Base-by-base conservation (phyloP, 1,284 basidiomycete genomes). In the Mycena sp. region DNA sequence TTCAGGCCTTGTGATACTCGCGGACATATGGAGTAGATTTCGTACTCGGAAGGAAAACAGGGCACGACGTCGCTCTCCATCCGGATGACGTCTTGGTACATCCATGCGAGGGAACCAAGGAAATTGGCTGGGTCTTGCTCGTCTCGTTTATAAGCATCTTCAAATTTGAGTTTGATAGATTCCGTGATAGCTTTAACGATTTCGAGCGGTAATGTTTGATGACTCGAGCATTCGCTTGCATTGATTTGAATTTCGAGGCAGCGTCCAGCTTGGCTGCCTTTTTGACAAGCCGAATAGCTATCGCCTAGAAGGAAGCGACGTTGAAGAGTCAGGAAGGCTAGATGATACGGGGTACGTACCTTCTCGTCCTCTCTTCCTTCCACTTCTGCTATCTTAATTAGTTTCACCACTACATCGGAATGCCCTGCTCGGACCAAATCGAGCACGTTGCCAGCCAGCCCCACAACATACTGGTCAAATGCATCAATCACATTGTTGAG, bases 321-420 rank as follows among this genome's bases (percentile, higher is more conserved):
- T 49, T 23, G 45, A 35, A 11, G 14, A 29, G 50, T 52, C 37
- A 26, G 29, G n/a, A 40, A 23, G 19, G 19, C 25, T 5, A 54
- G 58, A 41, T 35, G 10, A n/a, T 19, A 23, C n/a, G 25, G 23
- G 11, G 32, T n/a, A 70, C 76, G 44, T 71, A 93, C 95, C 84
- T 97, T 98, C 78, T 99, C 95, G 73, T 99, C 98, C 75, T 96
- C 94, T 69, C 87, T 87, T 5, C 92, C 94, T 76, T 99, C 98
- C 23, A 95, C 85, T 75, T 99, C 96, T 38, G 95, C 91, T 62
- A 99, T 94, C 81, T 99, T 99, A 73, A 96, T 80, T 55, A 99
- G 78, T 71, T 93, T 92, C 53, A 99, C 95, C 11, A 99, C 87
- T 17, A 97, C 95, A 29, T 91, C 89, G 0, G 88, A 83, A 73